Conservation (phyloP, 495 filamentous ascomycete species). For the Xanthoparmelia taractica region DNA sequence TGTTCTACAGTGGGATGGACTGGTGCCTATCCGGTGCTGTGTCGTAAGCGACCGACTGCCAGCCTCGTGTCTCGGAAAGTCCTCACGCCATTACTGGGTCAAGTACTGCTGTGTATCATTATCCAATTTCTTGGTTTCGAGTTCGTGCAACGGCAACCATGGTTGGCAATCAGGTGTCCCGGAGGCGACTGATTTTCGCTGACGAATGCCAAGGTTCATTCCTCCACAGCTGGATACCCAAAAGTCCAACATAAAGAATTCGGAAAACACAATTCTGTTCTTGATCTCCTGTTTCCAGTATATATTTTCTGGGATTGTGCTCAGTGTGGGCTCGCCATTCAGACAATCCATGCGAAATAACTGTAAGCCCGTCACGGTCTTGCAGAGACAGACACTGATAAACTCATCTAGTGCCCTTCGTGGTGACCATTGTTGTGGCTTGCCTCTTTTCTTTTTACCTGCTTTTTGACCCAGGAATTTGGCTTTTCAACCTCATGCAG, state of each 20-base stretch:
- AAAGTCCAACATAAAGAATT: conserved; percentile 78
- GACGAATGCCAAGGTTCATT: conserved; percentile 52
- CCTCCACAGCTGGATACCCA: conserved; percentile 67
- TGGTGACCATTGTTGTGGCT: conserved; percentile 63
- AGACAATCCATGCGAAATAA: conserved; percentile 73
- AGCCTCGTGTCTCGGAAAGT: conserved; percentile 92
- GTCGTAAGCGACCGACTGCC: conserved; percentile 79
- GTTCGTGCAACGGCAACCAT: conserved; percentile 64
- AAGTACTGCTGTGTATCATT: conserved; percentile 74
- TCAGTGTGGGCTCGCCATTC: conserved; percentile 86
- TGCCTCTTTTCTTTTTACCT: conserved; percentile 64
- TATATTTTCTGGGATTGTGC: conserved; percentile 75
- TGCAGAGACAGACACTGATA: conserved; percentile 22
- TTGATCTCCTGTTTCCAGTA: conserved; percentile 90
- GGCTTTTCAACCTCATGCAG: conserved; percentile 71
- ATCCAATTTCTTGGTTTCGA: conserved; percentile 68
- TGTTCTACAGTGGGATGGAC: conserved; percentile 79
- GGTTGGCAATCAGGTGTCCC: conserved; percentile 43
- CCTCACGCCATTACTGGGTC: conserved; percentile 79
- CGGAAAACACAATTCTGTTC: conserved; percentile 86
- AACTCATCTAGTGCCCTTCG: conserved; percentile 58
- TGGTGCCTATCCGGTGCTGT: conserved; percentile 68
- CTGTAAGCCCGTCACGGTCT: conserved; percentile 42
- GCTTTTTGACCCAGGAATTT: conserved; percentile 60
- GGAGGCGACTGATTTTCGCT: conserved; percentile 7